A percentile compares a stretch with the other conserved stretches of the same genome.
phyloP scores from a whole-genome alignment of 805 yeast species.

The Metschnikowia henanensis region DNA sequence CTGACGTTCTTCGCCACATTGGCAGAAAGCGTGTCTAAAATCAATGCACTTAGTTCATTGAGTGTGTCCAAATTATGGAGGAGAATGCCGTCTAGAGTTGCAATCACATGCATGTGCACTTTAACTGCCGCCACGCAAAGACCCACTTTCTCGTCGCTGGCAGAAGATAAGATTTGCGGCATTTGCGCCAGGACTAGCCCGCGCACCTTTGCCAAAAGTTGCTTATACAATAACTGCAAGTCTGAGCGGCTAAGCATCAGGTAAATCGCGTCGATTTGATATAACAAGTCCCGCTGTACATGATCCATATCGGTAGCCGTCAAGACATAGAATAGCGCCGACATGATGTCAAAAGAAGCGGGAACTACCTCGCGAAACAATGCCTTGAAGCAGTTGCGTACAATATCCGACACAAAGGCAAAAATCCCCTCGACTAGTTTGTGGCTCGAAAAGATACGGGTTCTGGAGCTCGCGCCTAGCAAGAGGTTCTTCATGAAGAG shows the following conservation, averaged over 20 bases:
- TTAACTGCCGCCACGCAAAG: slow-evolving; percentile 28
- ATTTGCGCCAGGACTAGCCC: slow-evolving; percentile 29
- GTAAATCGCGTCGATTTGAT: slow-evolving; percentile 6
- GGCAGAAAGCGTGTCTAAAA: slow-evolving; percentile 1
- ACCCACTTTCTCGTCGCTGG: slow-evolving; percentile 34
- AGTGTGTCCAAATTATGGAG: slow-evolving; percentile 11
- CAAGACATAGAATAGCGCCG: slow-evolving; percentile 21
- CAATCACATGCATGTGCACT: slow-evolving; percentile 27
- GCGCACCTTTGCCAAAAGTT: slow-evolving; percentile 23
- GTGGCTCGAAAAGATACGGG: slow-evolving; percentile 23
- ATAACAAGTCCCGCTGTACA: slow-evolving; percentile 8
- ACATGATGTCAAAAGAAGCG: slow-evolving; percentile 29
- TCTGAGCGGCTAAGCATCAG: slow-evolving; percentile 9
- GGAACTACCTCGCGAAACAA: slow-evolving; percentile 33
- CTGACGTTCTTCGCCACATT: slow-evolving; percentile 1
- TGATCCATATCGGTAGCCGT: background rate
- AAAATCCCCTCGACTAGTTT: slow-evolving; percentile 24
- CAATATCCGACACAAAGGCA: slow-evolving; percentile 23
- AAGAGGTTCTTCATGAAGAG: slow-evolving; percentile 32
- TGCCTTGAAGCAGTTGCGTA: slow-evolving; percentile 29
- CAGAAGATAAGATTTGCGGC: slow-evolving; percentile 24
- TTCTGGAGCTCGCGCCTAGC: slow-evolving; percentile 16
- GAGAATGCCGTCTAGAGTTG: background rate
- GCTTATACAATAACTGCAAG: slow-evolving; percentile 14
- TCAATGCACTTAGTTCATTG: background rate